A percentile compares a stretch with the other conserved stretches of the same genome.
Evolutionary conservation across 495 filamentous ascomycete species (phyloP).

Genomic region (Pseudevernia furfuracea): DNA sequence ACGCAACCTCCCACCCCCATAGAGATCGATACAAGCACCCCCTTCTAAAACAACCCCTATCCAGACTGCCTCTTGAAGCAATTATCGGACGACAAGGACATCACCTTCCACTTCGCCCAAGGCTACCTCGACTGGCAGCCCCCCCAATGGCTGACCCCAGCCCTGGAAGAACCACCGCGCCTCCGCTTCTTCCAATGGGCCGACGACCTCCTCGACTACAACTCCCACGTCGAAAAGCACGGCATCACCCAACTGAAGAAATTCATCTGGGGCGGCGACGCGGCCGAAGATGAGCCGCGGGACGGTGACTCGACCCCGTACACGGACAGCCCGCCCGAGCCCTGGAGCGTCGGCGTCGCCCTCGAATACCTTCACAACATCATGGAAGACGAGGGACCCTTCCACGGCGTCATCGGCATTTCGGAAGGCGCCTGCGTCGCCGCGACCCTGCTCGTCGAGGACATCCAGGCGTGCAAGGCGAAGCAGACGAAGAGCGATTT

Average conservation of each 20-base stretch:
- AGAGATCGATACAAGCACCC: too few relatives aligned
- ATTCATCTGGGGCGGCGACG: not conserved
- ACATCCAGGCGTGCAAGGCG: not conserved
- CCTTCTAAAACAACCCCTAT: not conserved
- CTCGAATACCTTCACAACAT: slow-evolving; percentile 19
- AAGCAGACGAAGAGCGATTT: not conserved
- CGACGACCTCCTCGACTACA: not conserved
- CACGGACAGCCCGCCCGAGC: not conserved
- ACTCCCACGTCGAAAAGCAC: not conserved
- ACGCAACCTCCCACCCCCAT: not conserved
- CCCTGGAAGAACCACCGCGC: not conserved
- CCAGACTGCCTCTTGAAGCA: not conserved
- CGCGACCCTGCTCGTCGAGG: not conserved
- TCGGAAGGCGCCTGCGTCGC: slow-evolving; percentile 35
- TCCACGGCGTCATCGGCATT: slow-evolving; percentile 35
- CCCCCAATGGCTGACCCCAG: not conserved
- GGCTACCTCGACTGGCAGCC: not conserved
- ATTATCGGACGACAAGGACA: not conserved
- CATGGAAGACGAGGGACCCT: slow-evolving; percentile 31
- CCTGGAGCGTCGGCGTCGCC: not conserved
- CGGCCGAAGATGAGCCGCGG: not conserved
- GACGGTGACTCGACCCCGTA: too few relatives aligned
- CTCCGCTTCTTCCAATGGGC: not conserved
- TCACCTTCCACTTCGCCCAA: not conserved
- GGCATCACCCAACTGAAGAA: not conserved